These are phyloP conservation scores for Starmerella scarabaei DNA, from an alignment of 805 yeast genomes.

Conservation along the genomic window DNA sequence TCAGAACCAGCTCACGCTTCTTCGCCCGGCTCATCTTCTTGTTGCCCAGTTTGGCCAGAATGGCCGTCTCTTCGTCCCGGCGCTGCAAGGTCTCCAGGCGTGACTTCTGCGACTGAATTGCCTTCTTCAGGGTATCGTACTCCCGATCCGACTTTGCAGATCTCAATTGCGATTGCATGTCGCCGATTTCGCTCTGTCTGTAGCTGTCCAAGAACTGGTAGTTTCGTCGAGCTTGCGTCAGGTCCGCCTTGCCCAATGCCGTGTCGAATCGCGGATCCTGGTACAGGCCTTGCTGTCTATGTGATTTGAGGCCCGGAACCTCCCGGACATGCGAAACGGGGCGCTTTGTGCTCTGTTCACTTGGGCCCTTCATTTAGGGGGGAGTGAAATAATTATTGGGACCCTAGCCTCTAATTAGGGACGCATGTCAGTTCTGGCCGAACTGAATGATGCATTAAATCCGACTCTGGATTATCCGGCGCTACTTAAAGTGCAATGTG, in stretches of 20 bases:
- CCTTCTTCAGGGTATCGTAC: conserved; percentile 25
- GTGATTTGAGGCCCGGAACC: conserved; percentile 35
- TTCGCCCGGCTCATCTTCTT: conserved; percentile 32
- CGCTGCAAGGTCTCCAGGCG: conserved; percentile 53
- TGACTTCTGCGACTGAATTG: conserved; percentile 27
- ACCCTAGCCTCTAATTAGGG: too few relatives aligned
- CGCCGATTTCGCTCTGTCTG: conserved; percentile 55
- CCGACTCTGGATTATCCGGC: conserved; percentile 14
- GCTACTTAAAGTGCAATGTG: conserved; percentile 6
- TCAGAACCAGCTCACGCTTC: conserved; percentile 27
- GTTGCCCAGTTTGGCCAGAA: conserved; percentile 53
- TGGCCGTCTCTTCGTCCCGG: conserved; percentile 59
- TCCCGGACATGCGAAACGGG: conserved; percentile 59
- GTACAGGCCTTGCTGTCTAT: conserved; percentile 35
- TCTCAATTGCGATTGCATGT: conserved; percentile 40
- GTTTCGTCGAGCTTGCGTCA: conserved; percentile 51
- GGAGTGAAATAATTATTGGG: neutral
- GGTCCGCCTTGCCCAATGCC: conserved; percentile 74
- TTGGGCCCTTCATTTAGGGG: conserved; percentile 77
- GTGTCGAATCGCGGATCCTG: conserved; percentile 84
- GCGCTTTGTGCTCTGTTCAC: conserved; percentile 59
- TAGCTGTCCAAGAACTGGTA: conserved; percentile 81
- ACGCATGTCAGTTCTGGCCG: too few relatives aligned
- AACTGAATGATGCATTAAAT: conserved; percentile 14
- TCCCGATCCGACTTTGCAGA: conserved; percentile 36